Base-by-base conservation (phyloP, 768 basidiomycete species). In the Rhodosporidiobolus sp. region DNA sequence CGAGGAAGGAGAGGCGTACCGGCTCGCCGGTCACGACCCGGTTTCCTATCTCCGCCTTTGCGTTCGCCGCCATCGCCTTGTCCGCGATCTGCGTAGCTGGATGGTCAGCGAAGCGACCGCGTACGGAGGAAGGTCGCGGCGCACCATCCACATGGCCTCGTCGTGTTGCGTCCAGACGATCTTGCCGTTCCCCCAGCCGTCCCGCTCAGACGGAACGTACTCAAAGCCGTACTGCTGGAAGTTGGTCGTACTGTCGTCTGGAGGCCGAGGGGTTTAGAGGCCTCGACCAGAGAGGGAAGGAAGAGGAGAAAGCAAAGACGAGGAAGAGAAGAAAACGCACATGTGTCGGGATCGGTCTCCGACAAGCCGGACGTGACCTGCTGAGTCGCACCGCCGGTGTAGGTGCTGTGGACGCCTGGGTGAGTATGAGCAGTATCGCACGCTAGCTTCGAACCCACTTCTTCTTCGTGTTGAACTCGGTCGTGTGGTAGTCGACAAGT, bases 1-100 rank as follows among this genome's bases (percentile, higher is more conserved):
- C 19, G 22, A 30, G 22, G n/a, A 58, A 6, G n/a, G 22, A n/a
- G 22, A 3, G 35, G 38, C 67, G 43, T 22, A 69, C 67, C 4
- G 95, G 94, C 80, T 99, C 95, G 77, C 94, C 92, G 6, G 93
- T 84, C 66, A 87, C 88, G 19, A 94, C 77, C 38, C 94, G 84
- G 74, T 85, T 82, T 49, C 86, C 83, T 62, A 98, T 83, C 60
- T 87, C 69, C 0, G 86, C 83, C 9, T 74, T 78, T 0, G 86
- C 32, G 81, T 94, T 88, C 3, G 92, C 81, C 7, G 86, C 89
- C 34, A 93, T 81, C 5, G 90, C 83, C 4, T 81, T 83, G 3
- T 90, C 82, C 16, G 85, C 87, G 57, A 90, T 81, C 35, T 84
- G 88, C 11, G 1, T 3, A 52, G 30, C 34, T 43, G n/a, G 4